Evolutionary conservation across 208 protist genomes (phyloP).

Genomic region (Endotrypanum monterogeii): DNA sequence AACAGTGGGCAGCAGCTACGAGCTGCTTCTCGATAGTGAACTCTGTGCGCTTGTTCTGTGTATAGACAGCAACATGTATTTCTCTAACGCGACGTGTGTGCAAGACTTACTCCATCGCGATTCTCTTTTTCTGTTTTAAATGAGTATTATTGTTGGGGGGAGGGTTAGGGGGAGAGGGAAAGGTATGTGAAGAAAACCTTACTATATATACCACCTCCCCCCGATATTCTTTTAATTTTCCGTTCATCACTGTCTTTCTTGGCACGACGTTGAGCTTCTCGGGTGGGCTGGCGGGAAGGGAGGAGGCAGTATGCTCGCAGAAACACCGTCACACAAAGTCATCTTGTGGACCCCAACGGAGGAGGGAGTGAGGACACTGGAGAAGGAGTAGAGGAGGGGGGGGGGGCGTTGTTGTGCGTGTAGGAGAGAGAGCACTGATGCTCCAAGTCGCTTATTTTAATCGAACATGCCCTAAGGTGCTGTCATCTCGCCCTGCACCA

Average conservation of each 20-base stretch:
- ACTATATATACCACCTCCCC: background rate
- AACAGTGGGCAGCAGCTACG: constrained; percentile 1
- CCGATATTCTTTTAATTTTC: background rate
- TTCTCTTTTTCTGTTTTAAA: background rate
- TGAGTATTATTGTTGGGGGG: too few species aligned
- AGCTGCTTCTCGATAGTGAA: background rate
- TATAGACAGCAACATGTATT: background rate
- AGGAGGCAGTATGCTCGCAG: background rate
- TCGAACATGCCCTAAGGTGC: constrained; percentile 7
- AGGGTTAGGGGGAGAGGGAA: background rate
- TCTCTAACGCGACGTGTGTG: background rate
- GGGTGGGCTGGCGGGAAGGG: too few species aligned
- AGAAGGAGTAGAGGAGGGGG: constrained; percentile 2
- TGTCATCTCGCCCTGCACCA: constrained; percentile 1
- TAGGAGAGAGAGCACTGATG: background rate
- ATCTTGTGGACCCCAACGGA: background rate
- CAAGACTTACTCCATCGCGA: background rate
- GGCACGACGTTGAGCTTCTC: constrained; percentile 1
- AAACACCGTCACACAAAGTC: background rate
- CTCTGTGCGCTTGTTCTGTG: background rate
- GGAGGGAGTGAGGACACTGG: background rate
- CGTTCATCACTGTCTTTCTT: background rate
- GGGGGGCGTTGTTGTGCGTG: background rate
- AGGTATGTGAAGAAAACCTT: background rate
- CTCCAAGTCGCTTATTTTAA: constrained; percentile 3